These are phyloP conservation scores for Kondoa malvinella DNA, from an alignment of 768 basidiomycete species.

Conservation along the genomic window DNA sequence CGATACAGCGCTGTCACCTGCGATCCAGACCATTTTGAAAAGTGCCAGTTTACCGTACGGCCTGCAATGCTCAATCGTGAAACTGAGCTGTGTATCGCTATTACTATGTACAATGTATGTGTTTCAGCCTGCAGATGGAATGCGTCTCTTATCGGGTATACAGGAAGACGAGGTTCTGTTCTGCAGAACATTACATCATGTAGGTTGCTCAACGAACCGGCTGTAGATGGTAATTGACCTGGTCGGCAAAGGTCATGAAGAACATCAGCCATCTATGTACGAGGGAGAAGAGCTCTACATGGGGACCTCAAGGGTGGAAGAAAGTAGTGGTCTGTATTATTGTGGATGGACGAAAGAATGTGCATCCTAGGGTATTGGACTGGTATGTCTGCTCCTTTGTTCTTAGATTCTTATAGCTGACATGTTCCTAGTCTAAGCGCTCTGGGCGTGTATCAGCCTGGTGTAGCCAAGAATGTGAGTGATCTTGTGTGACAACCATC, in stretches of 20 bases:
- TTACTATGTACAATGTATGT: slow-evolving; percentile 17
- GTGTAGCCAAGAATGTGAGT: slow-evolving; percentile 24
- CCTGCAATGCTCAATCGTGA: slow-evolving; percentile 18
- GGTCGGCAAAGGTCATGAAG: too few relatives aligned
- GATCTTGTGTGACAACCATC: slow-evolving; percentile 46
- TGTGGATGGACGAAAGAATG: slow-evolving; percentile 33
- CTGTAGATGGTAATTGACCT: too few relatives aligned
- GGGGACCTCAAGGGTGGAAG: slow-evolving; percentile 34
- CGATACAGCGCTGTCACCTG: slow-evolving; percentile 18
- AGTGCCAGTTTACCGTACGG: slow-evolving; percentile 17
- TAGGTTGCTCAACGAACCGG: too few relatives aligned
- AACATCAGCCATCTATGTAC: slow-evolving; percentile 34
- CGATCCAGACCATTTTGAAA: slow-evolving; percentile 19
- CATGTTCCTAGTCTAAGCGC: too few relatives aligned
- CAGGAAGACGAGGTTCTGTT: slow-evolving; percentile 22
- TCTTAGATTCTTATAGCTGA: too few relatives aligned
- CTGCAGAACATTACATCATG: slow-evolving; percentile 1
- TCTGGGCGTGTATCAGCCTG: slow-evolving; percentile 27
- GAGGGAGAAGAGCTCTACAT: slow-evolving; percentile 31
- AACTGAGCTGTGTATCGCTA: slow-evolving; percentile 17
- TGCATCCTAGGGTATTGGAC: slow-evolving; percentile 49
- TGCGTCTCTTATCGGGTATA: not conserved
- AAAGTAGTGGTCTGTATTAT: slow-evolving; percentile 35
- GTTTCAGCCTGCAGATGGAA: too few relatives aligned
- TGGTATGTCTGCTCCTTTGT: too few relatives aligned